Base-by-base conservation (phyloP, 192 early-diverging fungal genomes). In the Phycomyces blakesleeanus region DNA sequence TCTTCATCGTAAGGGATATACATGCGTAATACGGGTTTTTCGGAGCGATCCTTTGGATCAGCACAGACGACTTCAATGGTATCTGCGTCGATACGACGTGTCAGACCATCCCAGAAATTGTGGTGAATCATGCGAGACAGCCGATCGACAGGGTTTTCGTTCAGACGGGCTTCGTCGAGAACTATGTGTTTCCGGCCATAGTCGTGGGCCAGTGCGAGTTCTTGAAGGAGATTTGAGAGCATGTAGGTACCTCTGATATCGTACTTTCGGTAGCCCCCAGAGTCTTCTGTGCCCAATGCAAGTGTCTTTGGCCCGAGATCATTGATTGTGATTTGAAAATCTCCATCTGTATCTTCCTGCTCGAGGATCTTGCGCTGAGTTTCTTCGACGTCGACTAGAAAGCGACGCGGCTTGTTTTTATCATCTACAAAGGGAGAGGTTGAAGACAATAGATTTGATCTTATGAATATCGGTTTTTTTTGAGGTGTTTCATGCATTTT, bases 31-130 rank as follows among this genome's bases (percentile, higher is more conserved):
- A 73, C 71, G 15, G 89, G 87, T 56, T 93, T 89, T 24, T 78
- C 76, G 14, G 79, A 79, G 37, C 88, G 71, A 76, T 94, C 96
- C 73, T 99, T 99, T 8, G 96, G 87, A 64, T 99, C 97, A 38
- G 80, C 81, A 73, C 90, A 93, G 56, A 99, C 96, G 22, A 81
- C 83, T 69, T 97, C 92, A 40, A 99, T 77, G 20, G 95, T 94
- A 27, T 85, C 76, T 51, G 84, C 84, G 71, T 92, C 91, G 65
- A 93, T 91, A 66, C 89, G 83, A 39, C 91, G 79, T 15, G 94
- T 96, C n/a, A 99, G 75, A 0, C 91, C 94, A 71, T 98, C 93
- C 97, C 97, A 99, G 68, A 99, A 99, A 26, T 90, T 82, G 59
- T 84, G 89, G 62, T 87, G 84, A 67, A 99, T 96, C 84, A 97